Base-by-base conservation (phyloP, 2,329 filamentous ascomycete genomes). In the Microsporum audouinii region DNA sequence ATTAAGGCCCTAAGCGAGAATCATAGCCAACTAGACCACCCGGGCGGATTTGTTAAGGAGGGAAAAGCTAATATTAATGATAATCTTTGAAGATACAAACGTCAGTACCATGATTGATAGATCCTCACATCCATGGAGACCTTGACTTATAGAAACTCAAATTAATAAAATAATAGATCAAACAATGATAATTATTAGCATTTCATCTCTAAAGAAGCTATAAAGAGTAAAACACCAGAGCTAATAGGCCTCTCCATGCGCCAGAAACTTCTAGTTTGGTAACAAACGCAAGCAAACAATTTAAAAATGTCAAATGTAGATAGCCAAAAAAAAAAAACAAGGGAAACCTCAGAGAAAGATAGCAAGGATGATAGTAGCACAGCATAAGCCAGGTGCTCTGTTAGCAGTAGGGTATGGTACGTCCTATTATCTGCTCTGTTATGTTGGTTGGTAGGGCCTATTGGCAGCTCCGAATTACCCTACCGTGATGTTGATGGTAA, bases 11-110 rank as follows among this genome's bases (percentile, higher is more conserved):
- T 57, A 57, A 57, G 55, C 55, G 55, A 57, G 55, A 57, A 57
- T 57, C 55, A 57, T 57, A 57, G 55, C 55, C 55, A 57, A 57
- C 55, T 57, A 57, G 55, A 57, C 55, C 55, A 57, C 55, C 55
- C 55, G 55, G 55, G 55, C 55, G 36, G 33, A 34, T 36, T 55
- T 17, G 51, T 36, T 55, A 23, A 0, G n/a, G 7, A 7, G 6
- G 2, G 14, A 2, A 36, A 10, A 7, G 1, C 14, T 4, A 3
- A 55, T 7, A n/a, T 10, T 23, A 3, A 34, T 1, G 14, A 49
- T 23, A 51, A 3, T 3, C 27, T 31, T 51, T 41, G 39, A n/a
- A 36, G 34, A 10, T 36, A 36, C 10, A 36, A 36, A 36, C 17
- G 17, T 23, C 17, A 23, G 17, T 23, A 23, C 17, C 17, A 1